Conservation (phyloP, 345 rosid species). For the Odontarrhena argentea region DNA sequence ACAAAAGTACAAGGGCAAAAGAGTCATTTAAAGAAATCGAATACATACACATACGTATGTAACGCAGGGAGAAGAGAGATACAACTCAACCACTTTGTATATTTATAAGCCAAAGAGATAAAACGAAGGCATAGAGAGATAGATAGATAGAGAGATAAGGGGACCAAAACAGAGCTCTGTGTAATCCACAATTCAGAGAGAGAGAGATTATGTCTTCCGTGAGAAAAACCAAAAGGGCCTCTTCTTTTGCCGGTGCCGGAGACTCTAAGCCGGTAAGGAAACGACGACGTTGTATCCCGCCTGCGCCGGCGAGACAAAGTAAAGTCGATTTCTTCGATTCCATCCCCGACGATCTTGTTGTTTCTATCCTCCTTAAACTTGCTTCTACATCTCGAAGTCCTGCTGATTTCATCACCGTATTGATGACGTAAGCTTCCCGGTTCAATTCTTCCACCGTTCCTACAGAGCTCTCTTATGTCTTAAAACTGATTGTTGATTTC, state of each 20-base stretch:
- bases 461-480: neutral
- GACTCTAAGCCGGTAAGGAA: slow-evolving; percentile 39
- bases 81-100: slow-evolving; percentile 43
- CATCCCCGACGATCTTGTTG: slow-evolving; percentile 83
- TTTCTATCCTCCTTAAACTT: slow-evolving; percentile 62
- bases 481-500: neutral
- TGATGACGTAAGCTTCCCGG: slow-evolving; percentile 59
- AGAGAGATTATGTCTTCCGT: slow-evolving; percentile 25
- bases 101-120: slow-evolving; percentile 29
- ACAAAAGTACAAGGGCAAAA: slow-evolving; percentile 39
- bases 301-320: neutral
- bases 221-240: slow-evolving; percentile 20
- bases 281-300: slow-evolving; percentile 37
- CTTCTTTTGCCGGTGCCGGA: slow-evolving; percentile 11
- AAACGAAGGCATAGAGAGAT: neutral
- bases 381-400: slow-evolving; percentile 64
- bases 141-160: slow-evolving; percentile 42
- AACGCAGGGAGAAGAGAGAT: slow-evolving; percentile 31
- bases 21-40: neutral
- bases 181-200: slow-evolving; percentile 45
- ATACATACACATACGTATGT: slow-evolving; percentile 22
- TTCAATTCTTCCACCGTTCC: neutral
- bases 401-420: slow-evolving; percentile 68
- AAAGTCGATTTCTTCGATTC: slow-evolving; percentile 57
- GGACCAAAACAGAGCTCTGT: slow-evolving; percentile 54